Percentiles rank a stretch among this genome's conserved stretches.
Evolutionary conservation across 129 eudicot genomes (phyloP).

Genomic region (Pseudognaphalium luteoalbum): DNA sequence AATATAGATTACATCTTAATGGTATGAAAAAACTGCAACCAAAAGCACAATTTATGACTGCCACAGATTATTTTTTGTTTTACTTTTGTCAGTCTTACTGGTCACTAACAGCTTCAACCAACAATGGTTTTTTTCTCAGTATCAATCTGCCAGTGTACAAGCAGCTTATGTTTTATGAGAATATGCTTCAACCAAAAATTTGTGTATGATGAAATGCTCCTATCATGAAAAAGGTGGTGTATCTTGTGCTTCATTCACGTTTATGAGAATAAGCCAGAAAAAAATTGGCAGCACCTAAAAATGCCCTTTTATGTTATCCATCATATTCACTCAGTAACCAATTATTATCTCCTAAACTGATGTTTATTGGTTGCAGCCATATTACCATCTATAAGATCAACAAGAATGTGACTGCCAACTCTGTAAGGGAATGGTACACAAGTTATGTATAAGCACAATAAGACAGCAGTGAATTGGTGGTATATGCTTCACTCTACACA

Average conservation of each 20-base stretch:
- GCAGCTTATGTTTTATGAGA: too few species aligned
- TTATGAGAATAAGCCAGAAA: background rate
- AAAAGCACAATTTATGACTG: background rate
- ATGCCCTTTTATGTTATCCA: background rate
- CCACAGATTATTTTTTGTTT: background rate
- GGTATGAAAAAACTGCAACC: background rate
- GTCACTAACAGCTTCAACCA: background rate
- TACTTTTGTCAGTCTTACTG: background rate
- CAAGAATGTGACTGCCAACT: conserved; percentile 5
- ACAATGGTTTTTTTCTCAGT: background rate
- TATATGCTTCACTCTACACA: too few species aligned
- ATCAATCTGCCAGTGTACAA: background rate
- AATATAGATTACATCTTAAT: background rate
- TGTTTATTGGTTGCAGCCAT: background rate
- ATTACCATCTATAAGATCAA: conserved; percentile 3
- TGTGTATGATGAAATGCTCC: background rate
- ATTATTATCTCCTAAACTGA: background rate
- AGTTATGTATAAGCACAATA: background rate
- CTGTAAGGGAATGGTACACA: conserved; percentile 17
- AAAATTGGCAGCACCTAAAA: background rate
- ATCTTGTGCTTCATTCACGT: background rate
- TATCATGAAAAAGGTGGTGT: background rate
- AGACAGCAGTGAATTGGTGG: too few species aligned
- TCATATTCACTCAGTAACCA: background rate
- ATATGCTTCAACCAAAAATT: background rate